These are phyloP conservation scores for Helotiales sp. DNA, from an alignment of 2,329 filamentous ascomycete genomes.

Conservation along the genomic window DNA sequence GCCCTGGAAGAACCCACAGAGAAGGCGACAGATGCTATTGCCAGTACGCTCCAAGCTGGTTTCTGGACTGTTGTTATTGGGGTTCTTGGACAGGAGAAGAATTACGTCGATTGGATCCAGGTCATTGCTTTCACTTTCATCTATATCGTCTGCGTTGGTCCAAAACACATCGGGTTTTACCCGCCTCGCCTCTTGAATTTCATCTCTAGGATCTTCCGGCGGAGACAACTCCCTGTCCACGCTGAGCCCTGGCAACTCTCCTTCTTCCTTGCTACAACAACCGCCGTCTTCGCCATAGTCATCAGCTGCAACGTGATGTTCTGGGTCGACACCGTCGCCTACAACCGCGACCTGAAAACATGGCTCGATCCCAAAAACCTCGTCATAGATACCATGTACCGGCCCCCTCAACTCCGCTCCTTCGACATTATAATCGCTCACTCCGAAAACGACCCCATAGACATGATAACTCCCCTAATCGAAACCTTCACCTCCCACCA, in stretches of 20 bases:
- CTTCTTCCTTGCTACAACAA: slow-evolving; percentile 32
- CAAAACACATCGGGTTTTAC: slow-evolving; percentile 39
- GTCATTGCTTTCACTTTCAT: slow-evolving; percentile 34
- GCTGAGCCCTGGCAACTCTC: slow-evolving; percentile 34
- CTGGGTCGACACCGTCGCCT: slow-evolving; percentile 37
- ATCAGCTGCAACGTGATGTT: slow-evolving; percentile 33
- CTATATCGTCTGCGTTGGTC: slow-evolving; percentile 36
- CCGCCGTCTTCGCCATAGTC: slow-evolving; percentile 30
- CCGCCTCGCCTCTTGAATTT: slow-evolving; percentile 34
- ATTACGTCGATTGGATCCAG: slow-evolving; percentile 37
- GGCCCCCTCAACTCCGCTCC: slow-evolving; percentile 32
- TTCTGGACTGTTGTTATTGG: slow-evolving; percentile 34
- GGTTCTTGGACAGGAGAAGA: slow-evolving; percentile 32
- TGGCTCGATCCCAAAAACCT: slow-evolving; percentile 30
- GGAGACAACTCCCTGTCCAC: slow-evolving; percentile 27
- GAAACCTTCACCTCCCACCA: slow-evolving; percentile 24
- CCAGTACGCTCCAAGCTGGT: slow-evolving; percentile 35
- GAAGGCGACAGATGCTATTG: slow-evolving; percentile 28
- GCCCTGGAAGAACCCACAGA: slow-evolving; percentile 33
- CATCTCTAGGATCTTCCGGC: slow-evolving; percentile 26
- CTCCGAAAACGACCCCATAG: slow-evolving; percentile 32
- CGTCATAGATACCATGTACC: slow-evolving; percentile 35
- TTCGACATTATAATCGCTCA: slow-evolving; percentile 40
- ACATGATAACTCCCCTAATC: slow-evolving; percentile 31
- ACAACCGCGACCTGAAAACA: slow-evolving; percentile 27